phyloP scores from a whole-genome alignment of 352 stramenopile genomes.

The Elongisporangium prolatum region DNA sequence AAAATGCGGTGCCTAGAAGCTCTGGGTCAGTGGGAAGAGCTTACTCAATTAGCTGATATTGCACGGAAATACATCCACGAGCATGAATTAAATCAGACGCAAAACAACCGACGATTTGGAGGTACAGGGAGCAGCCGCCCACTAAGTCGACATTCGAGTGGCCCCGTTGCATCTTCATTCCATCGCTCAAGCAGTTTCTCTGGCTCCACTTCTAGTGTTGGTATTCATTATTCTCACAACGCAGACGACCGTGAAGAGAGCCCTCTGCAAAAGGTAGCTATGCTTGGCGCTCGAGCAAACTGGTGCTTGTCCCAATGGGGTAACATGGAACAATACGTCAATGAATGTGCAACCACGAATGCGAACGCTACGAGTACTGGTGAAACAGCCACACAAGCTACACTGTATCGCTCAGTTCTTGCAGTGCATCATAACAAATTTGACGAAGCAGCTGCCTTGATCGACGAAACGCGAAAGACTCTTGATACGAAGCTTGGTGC shows the following conservation, averaged over 20 bases:
- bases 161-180: conserved; percentile 5
- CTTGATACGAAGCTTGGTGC: conserved; percentile 95
- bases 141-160: conserved; percentile 8
- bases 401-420: conserved; percentile 87
- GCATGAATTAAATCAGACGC: not conserved
- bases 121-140: conserved; percentile 10
- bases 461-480: conserved; percentile 91
- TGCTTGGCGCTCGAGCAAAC: conserved; percentile 78
- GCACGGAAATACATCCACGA: conserved; percentile 41
- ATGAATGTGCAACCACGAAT: conserved; percentile 14
- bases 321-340: conserved; percentile 80
- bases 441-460: conserved; percentile 84
- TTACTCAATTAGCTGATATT: conserved; percentile 54
- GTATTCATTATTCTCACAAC: conserved; percentile 4
- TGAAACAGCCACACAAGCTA: conserved; percentile 32
- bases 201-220: conserved; percentile 23
- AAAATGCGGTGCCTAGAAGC: conserved; percentile 98
- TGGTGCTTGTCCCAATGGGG: conserved; percentile 85
- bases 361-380: conserved; percentile 6
- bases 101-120: conserved; percentile 3
- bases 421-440: conserved; percentile 94
- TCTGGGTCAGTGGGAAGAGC: conserved; percentile 93
- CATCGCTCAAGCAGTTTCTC: conserved; percentile 29
- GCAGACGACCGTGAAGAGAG: conserved; percentile 42
- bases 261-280: conserved; percentile 59